Base-by-base conservation (phyloP, 495 filamentous ascomycete genomes). In the Aspergillus wentii region DNA sequence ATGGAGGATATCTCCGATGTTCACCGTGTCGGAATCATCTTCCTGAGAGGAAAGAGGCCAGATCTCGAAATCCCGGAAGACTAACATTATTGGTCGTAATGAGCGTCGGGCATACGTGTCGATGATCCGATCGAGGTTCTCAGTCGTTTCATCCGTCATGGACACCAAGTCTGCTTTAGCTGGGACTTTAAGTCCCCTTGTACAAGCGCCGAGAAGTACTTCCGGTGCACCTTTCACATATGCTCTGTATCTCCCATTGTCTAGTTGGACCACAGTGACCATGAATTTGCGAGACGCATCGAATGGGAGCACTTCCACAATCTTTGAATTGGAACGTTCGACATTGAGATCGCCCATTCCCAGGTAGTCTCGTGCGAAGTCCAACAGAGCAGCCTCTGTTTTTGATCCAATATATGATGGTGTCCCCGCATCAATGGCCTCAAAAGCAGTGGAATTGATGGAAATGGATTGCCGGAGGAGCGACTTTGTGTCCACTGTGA, bases 181-280 rank as follows among this genome's bases (percentile, higher is more conserved):
- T 17, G 20, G 17, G 1, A 40, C 17, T 4, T 20, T 20, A 16
- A 46, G 27, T 5, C 18, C 41, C 8, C 21, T 35, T 3, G 63
- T 61, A 35, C 68, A 68, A 27, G 64, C 52, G 10, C 33, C 48
- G 3, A 76, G 59, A 36, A 78, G 55, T 14, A 78, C 70, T 40
- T 81, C 77, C 3, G 77, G 69, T 33, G 77, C 77, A 16, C 77
- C 77, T 57, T 81, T 81, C 42, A 81, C 69, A 17, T 69, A 61
- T 19, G 78, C 46, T 8, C 77, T 56, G 45, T 76, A 76, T 5
- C 64, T 68, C 13, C 67, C 72, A 13, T 61, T 52, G 2, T 71
- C 53, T 38, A 68, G 69, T 49, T 77, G 58, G 4, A 75, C 72
- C 41, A 69, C 63, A 13, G 43, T 26, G 27, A 61, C 72, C 69